Conservation (phyloP, 306 rosid genomes). For the Albizia julibrissin region DNA sequence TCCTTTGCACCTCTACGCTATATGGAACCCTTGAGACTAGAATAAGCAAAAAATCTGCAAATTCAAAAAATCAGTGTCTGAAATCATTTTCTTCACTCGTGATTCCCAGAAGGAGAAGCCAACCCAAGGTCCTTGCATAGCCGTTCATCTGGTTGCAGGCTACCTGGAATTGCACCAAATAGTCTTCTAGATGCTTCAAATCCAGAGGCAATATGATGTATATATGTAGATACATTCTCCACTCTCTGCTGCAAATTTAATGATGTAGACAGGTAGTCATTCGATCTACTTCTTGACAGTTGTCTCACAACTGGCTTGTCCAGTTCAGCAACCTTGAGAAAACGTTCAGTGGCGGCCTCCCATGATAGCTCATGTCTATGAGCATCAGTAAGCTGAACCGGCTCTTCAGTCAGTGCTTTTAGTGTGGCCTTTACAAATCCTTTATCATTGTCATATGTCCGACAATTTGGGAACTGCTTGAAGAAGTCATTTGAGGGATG, state of each 20-base stretch:
- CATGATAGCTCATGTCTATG: slow-evolving; percentile 74
- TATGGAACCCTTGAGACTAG: slow-evolving; percentile 4
- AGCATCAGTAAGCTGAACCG: slow-evolving; percentile 65
- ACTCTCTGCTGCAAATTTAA: slow-evolving; percentile 40
- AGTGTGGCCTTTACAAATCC: slow-evolving; percentile 65
- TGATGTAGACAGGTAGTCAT: slow-evolving; percentile 57
- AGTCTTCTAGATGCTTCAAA: slow-evolving; percentile 69
- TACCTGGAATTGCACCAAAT: slow-evolving; percentile 87
- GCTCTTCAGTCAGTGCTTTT: slow-evolving; percentile 63
- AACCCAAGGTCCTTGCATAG: slow-evolving; percentile 77
- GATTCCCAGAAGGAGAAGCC: slow-evolving; percentile 35
- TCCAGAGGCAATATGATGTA: slow-evolving; percentile 75
- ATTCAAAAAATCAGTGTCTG: neutral
- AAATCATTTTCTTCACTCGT: slow-evolving; percentile 40
- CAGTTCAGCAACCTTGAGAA: slow-evolving; percentile 58
- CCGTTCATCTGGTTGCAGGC: slow-evolving; percentile 81
- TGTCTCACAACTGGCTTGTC: slow-evolving; percentile 42
- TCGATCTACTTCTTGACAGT: slow-evolving; percentile 41
- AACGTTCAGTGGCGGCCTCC: slow-evolving; percentile 91
- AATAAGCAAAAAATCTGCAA: slow-evolving; percentile 9
- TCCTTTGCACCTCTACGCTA: slow-evolving; percentile 4
- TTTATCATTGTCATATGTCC: slow-evolving; percentile 48
- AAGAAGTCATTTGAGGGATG: slow-evolving; percentile 96
- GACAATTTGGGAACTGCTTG: slow-evolving; percentile 89
- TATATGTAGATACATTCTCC: slow-evolving; percentile 70